Conservation (phyloP, 768 basidiomycete genomes). For the Lentinula lateritia region DNA sequence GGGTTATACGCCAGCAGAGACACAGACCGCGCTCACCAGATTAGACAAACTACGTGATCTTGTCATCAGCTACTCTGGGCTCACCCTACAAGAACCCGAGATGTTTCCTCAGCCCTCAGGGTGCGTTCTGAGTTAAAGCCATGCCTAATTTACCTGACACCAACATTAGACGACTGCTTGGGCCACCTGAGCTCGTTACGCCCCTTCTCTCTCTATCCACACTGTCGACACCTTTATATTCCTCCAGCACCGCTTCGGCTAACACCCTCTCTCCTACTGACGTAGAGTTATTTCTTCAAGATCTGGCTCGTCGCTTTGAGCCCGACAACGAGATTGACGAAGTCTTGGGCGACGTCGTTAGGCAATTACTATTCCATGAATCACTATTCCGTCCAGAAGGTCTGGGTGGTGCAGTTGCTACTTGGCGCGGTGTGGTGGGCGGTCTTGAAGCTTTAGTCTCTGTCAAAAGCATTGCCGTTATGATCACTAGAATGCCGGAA, state of each 20-base stretch:
- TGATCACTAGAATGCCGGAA: slow-evolving; percentile 70
- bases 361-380: slow-evolving; percentile 54
- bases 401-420: slow-evolving; percentile 63
- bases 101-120: slow-evolving; percentile 90
- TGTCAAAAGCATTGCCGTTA: slow-evolving; percentile 76
- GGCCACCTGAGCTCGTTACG: slow-evolving; percentile 74
- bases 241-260: slow-evolving; percentile 37
- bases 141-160: neutral
- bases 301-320: slow-evolving; percentile 77
- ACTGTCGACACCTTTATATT: slow-evolving; percentile 59
- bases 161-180: slow-evolving; percentile 54
- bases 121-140: slow-evolving; percentile 29
- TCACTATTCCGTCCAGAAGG: slow-evolving; percentile 64
- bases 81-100: slow-evolving; percentile 84
- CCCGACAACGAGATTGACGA: slow-evolving; percentile 72
- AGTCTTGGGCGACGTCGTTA: slow-evolving; percentile 73
- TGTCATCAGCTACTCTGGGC: slow-evolving; percentile 82
- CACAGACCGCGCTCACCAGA: slow-evolving; percentile 52
- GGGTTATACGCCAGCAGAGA: slow-evolving; percentile 59
- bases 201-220: slow-evolving; percentile 74
- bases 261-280: slow-evolving; percentile 60
- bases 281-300: slow-evolving; percentile 76
- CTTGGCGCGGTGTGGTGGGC: slow-evolving; percentile 82
- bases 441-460: slow-evolving; percentile 78
- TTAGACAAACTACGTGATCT: slow-evolving; percentile 78